Evolutionary conservation across 148 eudicot species (phyloP).

Genomic region (Fagopyrum tataricum): DNA sequence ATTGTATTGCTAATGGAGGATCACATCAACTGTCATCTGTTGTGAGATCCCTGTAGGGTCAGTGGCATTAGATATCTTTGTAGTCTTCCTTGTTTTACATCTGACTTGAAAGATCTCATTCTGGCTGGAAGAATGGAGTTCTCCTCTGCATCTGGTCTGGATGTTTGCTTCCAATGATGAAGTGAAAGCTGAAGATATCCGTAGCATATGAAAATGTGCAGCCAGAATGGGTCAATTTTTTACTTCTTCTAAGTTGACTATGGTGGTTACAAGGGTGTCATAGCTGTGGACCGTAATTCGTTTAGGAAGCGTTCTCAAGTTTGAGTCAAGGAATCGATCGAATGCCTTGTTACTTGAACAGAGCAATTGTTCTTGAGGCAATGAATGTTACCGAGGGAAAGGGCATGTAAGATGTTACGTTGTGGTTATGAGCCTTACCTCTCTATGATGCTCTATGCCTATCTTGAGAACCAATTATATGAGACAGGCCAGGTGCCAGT

Average conservation of each 20-base stretch:
- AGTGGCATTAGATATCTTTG: constrained; percentile 29
- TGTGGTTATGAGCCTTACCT: too few relatives aligned
- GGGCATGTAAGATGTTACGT: too few relatives aligned
- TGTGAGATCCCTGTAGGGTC: constrained; percentile 52
- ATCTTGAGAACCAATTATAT: too few relatives aligned
- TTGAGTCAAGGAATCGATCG: constrained; percentile 78
- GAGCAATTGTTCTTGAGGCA: constrained; percentile 89
- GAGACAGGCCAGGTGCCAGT: too few relatives aligned
- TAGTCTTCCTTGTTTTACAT: constrained; percentile 42
- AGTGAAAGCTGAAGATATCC: constrained; percentile 68
- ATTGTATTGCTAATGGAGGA: not conserved
- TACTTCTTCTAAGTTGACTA: constrained; percentile 72
- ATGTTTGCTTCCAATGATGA: constrained; percentile 96
- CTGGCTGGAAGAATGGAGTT: constrained; percentile 50
- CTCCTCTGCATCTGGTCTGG: constrained; percentile 58
- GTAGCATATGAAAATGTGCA: constrained; percentile 90
- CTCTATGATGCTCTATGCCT: too few relatives aligned
- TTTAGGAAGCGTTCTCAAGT: constrained; percentile 88
- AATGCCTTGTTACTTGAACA: constrained; percentile 84
- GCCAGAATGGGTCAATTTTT: constrained; percentile 98
- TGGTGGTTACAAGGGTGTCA: constrained; percentile 97
- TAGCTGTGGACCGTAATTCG: constrained; percentile 78
- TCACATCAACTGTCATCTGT: constrained; percentile 41
- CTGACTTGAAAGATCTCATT: constrained; percentile 33
- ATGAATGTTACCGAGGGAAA: too few relatives aligned